A percentile compares a stretch with the other conserved stretches of the same genome.
Evolutionary conservation across 108 stramenopile genomes (phyloP).

Genomic region (Nitzschia sp.): DNA sequence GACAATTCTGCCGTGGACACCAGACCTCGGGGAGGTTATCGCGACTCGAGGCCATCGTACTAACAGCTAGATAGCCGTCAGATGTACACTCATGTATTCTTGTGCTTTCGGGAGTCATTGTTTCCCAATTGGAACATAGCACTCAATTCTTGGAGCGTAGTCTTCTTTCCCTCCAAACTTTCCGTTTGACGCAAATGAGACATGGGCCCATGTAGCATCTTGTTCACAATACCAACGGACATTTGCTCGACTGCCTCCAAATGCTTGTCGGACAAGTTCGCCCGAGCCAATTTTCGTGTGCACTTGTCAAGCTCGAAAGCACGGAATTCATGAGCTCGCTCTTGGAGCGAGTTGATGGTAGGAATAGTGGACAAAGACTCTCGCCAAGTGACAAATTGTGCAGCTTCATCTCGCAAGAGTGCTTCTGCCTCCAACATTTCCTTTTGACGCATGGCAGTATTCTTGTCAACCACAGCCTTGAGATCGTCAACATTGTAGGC

Average conservation of each 20-base stretch:
- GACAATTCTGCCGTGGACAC: slow-evolving; percentile 34
- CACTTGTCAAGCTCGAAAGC: slow-evolving; percentile 90
- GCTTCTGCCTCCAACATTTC: slow-evolving; percentile 98
- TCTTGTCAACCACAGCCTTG: slow-evolving; percentile 97
- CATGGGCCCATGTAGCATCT: slow-evolving; percentile 98
- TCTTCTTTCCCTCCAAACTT: slow-evolving; percentile 82
- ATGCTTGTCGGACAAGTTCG: slow-evolving; percentile 87
- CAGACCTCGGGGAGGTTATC: slow-evolving; percentile 9
- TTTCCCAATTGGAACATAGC: slow-evolving; percentile 89
- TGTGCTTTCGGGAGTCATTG: background rate
- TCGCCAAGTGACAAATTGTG: slow-evolving; percentile 87
- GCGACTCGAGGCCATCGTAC: slow-evolving; percentile 22
- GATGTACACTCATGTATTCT: too few relatives aligned
- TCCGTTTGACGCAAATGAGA: slow-evolving; percentile 87
- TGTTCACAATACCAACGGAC: slow-evolving; percentile 95
- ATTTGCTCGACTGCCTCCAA: slow-evolving; percentile 94
- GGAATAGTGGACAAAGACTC: slow-evolving; percentile 94
- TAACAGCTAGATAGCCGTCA: background rate
- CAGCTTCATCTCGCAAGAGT: slow-evolving; percentile 85
- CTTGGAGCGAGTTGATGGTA: slow-evolving; percentile 93
- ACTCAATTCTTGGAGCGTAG: slow-evolving; percentile 84
- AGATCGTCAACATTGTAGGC: slow-evolving; percentile 98
- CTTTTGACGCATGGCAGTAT: slow-evolving; percentile 94
- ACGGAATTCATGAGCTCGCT: slow-evolving; percentile 91
- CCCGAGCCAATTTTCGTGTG: slow-evolving; percentile 81